Conservation (phyloP, 2,329 filamentous ascomycete genomes). For the Colletotrichum euphorbiae region DNA sequence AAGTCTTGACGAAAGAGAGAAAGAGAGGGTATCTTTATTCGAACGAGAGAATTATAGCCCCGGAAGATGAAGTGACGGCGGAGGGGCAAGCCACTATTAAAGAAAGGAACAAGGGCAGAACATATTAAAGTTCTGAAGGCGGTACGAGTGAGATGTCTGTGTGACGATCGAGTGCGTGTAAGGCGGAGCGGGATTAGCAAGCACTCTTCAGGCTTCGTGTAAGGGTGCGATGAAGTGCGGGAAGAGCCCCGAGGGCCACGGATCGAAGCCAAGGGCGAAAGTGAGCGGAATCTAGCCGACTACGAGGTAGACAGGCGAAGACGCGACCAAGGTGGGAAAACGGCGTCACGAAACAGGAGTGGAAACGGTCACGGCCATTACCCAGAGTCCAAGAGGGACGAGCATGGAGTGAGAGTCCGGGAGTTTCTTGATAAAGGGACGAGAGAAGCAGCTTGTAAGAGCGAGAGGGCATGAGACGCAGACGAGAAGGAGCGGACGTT, state of each 20-base stretch:
- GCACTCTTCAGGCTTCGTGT: constrained; percentile 26
- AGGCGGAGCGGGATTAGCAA: constrained; percentile 37
- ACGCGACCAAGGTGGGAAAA: constrained; percentile 21
- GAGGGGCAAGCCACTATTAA: constrained; percentile 37
- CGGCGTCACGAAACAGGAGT: constrained; percentile 40
- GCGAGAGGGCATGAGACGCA: constrained; percentile 30
- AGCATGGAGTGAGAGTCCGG: constrained; percentile 39
- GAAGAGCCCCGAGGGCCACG: constrained; percentile 36
- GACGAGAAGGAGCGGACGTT: constrained; percentile 37
- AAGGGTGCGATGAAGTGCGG: constrained; percentile 30
- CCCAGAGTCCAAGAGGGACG: constrained; percentile 39
- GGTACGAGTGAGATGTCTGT: constrained; percentile 39
- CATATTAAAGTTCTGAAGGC: constrained; percentile 37
- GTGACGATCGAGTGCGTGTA: constrained; percentile 31
- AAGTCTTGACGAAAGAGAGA: constrained; percentile 16
- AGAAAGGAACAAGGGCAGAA: constrained; percentile 23
- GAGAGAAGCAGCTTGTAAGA: constrained; percentile 35
- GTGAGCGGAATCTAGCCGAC: constrained; percentile 35
- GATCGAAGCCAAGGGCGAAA: constrained; percentile 23
- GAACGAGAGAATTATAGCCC: constrained; percentile 28
- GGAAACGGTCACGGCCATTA: constrained; percentile 41
- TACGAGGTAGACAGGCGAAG: constrained; percentile 30
- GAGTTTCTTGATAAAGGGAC: constrained; percentile 39
- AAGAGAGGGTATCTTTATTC: constrained; percentile 32
- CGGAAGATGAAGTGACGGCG: constrained; percentile 23